Conservation (phyloP, 805 yeast genomes). For the Suhomyces pyralidae region DNA sequence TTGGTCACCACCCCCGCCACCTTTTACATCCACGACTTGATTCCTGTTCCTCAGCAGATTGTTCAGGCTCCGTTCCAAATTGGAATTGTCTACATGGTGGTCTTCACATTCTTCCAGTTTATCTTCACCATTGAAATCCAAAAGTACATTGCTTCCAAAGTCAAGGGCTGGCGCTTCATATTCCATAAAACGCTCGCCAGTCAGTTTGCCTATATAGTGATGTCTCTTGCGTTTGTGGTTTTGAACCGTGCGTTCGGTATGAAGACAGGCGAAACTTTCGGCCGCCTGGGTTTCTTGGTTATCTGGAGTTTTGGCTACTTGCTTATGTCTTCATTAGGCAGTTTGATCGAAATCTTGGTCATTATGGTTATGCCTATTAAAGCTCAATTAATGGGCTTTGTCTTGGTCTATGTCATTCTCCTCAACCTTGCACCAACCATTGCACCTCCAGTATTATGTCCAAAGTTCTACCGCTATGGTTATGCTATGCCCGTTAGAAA, state of each 20-base stretch:
- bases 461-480: constrained; percentile 27
- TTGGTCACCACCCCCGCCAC: constrained; percentile 24
- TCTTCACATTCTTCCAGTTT: constrained; percentile 35
- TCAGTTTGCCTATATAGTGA: constrained; percentile 26
- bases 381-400: constrained; percentile 27
- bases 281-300: constrained; percentile 31
- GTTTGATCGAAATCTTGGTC: constrained; percentile 26
- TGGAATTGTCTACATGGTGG: constrained; percentile 30
- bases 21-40: constrained; percentile 18
- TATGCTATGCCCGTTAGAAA: constrained; percentile 27
- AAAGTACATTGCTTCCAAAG: constrained; percentile 22
- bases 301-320: constrained; percentile 30
- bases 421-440: constrained; percentile 30
- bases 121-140: constrained; percentile 26
- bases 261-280: constrained; percentile 20
- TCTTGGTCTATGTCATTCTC: constrained; percentile 26
- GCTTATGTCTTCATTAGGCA: constrained; percentile 30
- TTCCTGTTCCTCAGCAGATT: constrained; percentile 23
- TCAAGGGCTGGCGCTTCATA: constrained; percentile 25
- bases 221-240: constrained; percentile 26
- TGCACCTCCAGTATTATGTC: constrained; percentile 26
- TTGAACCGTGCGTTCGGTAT: constrained; percentile 30
- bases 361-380: constrained; percentile 21
- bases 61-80: constrained; percentile 31
- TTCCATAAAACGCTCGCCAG: constrained; percentile 22